Evolutionary conservation across 2,329 filamentous ascomycete genomes (phyloP).

Genomic region (Cordyceps cateniannulata): DNA sequence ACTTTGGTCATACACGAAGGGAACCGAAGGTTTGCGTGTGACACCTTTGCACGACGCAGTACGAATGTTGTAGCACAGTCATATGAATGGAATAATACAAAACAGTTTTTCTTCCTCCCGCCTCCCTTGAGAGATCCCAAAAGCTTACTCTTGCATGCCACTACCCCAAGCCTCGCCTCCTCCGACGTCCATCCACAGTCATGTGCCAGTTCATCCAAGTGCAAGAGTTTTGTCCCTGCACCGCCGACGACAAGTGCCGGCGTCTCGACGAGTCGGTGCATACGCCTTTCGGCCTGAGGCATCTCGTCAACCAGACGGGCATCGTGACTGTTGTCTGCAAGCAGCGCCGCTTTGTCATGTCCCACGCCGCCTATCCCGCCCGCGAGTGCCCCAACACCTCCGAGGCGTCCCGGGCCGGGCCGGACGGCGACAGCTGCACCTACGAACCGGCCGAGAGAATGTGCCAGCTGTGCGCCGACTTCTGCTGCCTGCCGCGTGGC

Average conservation of each 20-base stretch:
- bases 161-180: neutral
- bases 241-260: neutral
- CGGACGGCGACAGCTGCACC: neutral
- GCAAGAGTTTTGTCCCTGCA: conserved; percentile 3
- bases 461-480: conserved; percentile 1
- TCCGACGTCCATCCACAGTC: neutral
- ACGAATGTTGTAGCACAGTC: neutral
- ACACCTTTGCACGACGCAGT: neutral
- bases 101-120: neutral
- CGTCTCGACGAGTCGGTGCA: neutral
- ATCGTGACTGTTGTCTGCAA: neutral
- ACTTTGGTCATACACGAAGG: neutral
- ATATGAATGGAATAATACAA: neutral
- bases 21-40: neutral
- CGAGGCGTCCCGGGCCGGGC: neutral
- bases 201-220: conserved; percentile 10
- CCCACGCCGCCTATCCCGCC: neutral
- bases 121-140: no score
- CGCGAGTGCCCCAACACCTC: conserved; percentile 8
- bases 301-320: neutral
- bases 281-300: neutral
- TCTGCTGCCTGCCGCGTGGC: neutral
- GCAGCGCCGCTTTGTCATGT: conserved; percentile 7
- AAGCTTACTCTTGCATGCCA: neutral
- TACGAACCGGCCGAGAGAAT: neutral